Evolutionary conservation across 169 alveolate genomes (phyloP).

Genomic region (Cryptosporidium baileyi): DNA sequence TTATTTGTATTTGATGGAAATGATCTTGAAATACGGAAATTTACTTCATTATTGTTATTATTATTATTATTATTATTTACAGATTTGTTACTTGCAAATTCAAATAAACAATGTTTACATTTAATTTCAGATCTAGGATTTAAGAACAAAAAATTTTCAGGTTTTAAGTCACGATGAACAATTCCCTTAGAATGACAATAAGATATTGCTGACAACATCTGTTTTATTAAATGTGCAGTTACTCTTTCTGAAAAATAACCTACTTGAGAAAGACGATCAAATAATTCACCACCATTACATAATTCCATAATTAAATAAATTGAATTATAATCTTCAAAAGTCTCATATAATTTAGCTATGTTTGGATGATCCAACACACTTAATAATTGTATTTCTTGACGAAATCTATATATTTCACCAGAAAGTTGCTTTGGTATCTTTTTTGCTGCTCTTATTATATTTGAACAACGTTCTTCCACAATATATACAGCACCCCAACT

Average conservation of each 20-base stretch:
- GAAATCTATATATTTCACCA: constrained; percentile 48
- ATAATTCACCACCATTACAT: constrained; percentile 83
- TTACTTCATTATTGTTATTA: neutral
- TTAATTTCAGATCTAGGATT: constrained; percentile 22
- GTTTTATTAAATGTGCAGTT: constrained; percentile 79
- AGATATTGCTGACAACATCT: constrained; percentile 79
- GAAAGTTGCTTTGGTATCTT: constrained; percentile 57
- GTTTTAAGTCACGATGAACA: constrained; percentile 84
- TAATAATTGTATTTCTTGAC: constrained; percentile 68
- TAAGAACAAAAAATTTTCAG: constrained; percentile 82
- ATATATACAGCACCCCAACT: constrained; percentile 80
- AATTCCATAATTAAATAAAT: constrained; percentile 85
- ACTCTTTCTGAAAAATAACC: constrained; percentile 79
- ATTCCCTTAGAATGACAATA: constrained; percentile 80
- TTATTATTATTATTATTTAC: neutral
- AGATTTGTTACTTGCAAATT: neutral
- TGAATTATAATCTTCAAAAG: constrained; percentile 81
- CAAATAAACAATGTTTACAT: constrained; percentile 30
- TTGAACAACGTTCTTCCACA: constrained; percentile 73
- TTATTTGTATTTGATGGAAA: constrained; percentile 21
- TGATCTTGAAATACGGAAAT: constrained; percentile 13
- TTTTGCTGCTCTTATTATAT: constrained; percentile 55
- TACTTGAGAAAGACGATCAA: constrained; percentile 74
- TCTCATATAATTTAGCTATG: constrained; percentile 80
- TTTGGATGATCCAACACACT: constrained; percentile 79